phyloP scores from a whole-genome alignment of 129 eudicot genomes.

The Oenanthe sinensis region DNA sequence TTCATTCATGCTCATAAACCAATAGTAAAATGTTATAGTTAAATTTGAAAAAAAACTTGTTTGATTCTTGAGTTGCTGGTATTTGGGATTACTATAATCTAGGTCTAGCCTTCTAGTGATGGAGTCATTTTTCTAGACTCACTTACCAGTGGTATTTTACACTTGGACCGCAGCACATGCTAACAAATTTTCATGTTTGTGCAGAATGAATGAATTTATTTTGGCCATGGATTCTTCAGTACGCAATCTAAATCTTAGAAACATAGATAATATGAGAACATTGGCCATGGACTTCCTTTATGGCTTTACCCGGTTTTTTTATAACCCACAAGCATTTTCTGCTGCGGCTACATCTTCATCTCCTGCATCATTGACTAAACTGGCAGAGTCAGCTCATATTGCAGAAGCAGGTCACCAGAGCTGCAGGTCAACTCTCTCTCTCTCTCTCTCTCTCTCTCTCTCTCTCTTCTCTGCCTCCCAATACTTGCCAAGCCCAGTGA shows the following conservation, averaged over 20 bases:
- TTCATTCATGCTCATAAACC: no score
- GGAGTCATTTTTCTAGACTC: not conserved
- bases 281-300: conserved; percentile 76
- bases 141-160: not conserved
- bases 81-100: not conserved
- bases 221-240: conserved; percentile 55
- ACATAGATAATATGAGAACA: conserved; percentile 36
- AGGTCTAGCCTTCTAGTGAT: not conserved
- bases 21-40: not conserved
- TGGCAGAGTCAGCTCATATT: conserved; percentile 70
- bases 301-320: conserved; percentile 54
- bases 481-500: no score
- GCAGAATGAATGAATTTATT: conserved; percentile 79
- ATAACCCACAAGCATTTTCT: conserved; percentile 70
- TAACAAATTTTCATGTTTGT: conserved; percentile 6
- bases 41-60: not conserved
- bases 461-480: not conserved
- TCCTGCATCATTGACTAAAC: conserved; percentile 68
- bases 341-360: conserved; percentile 71
- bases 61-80: not conserved
- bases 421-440: conserved; percentile 62
- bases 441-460: not conserved
- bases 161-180: not conserved
- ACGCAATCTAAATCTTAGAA: conserved; percentile 37
- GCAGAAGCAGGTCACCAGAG: conserved; percentile 84